Base-by-base conservation (phyloP, 352 stramenopile genomes). In the Pythium utonaiense region DNA sequence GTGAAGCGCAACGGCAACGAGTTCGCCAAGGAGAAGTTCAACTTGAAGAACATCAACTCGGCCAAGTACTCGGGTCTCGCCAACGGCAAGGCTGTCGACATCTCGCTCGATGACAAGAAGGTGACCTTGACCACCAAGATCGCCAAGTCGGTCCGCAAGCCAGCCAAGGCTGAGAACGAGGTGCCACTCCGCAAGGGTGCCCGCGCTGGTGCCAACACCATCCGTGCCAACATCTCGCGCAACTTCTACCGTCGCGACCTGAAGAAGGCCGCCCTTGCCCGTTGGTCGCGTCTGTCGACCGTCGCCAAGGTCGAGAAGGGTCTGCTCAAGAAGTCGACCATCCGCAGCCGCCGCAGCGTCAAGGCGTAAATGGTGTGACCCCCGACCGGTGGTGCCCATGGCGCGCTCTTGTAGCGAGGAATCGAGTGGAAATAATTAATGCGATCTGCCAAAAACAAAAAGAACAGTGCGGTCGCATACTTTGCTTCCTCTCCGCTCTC, bases 21-120 rank as follows among this genome's bases (percentile, higher is more conserved):
- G 73, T 98, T 98, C 66, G 88, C 89, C 55, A 76, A 87, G 50
- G 96, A 98, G 77, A 93, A 91, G 76, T 97, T 96, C 71, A 99
- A 99, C 87, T 71, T 99, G 65, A 83, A 89, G 74, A 98, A 93
- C 75, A 70, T 88, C 60, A 98, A 98, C 75, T 94, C 77, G 68
- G 95, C 91, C 89, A 99, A 99, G 89, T 99, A 98, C 78, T 98
- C 91, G 57, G 96, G 93, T 61, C 49, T 99, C 60, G 93, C 95
- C 60, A 96, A 96, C 70, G 71, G 66, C 64, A 98, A 98, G 83
- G 89, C 86, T 25, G 86, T 97, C 48, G 91, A 97, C 75, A 85
- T 99, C 49, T 82, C 80, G 67, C 58, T 95, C 31, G 71, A 71
- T n/a, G 82, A 95, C 76, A 92, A 91, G 79, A 95, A 95, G 81